A percentile compares a stretch with the other conserved stretches of the same genome.
phyloP scores from a whole-genome alignment of 108 stramenopile genomes.

The Schizochytrium sp. region DNA sequence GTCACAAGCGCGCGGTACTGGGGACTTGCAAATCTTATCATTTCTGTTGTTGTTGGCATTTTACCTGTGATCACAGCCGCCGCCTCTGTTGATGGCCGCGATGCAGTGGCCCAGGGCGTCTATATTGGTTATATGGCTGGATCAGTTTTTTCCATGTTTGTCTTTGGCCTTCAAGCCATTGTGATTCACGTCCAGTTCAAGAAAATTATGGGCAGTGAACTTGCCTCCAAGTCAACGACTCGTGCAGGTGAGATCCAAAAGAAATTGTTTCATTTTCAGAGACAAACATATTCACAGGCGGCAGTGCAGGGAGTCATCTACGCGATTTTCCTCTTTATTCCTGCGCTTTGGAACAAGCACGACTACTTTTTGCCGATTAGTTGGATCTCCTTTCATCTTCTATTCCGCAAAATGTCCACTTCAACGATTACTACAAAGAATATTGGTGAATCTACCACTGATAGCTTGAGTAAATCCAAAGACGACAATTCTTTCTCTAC shows the following conservation, averaged over 20 bases:
- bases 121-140: constrained; percentile 9
- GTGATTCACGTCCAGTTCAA: not conserved
- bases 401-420: not conserved
- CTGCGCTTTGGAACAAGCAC: constrained; percentile 3
- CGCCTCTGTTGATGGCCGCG: not conserved
- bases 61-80: not conserved
- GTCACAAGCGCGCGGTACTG: not conserved
- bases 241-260: not conserved
- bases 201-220: not conserved
- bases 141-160: not conserved
- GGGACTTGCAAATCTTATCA: not conserved
- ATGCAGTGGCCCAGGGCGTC: not conserved
- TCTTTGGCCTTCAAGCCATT: not conserved
- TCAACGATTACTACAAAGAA: not conserved
- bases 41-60: not conserved
- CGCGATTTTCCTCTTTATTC: not conserved
- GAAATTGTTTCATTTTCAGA: not conserved
- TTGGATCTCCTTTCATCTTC: not conserved
- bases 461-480: not conserved
- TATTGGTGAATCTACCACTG: not conserved
- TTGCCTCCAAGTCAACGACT: not conserved
- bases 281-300: not conserved
- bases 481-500: not conserved
- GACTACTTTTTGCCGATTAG: constrained; percentile 46
- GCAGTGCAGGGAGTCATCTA: not conserved